Base-by-base conservation (phyloP, 2,329 filamentous ascomycete species). In the Allantophomopsis lycopodina region DNA sequence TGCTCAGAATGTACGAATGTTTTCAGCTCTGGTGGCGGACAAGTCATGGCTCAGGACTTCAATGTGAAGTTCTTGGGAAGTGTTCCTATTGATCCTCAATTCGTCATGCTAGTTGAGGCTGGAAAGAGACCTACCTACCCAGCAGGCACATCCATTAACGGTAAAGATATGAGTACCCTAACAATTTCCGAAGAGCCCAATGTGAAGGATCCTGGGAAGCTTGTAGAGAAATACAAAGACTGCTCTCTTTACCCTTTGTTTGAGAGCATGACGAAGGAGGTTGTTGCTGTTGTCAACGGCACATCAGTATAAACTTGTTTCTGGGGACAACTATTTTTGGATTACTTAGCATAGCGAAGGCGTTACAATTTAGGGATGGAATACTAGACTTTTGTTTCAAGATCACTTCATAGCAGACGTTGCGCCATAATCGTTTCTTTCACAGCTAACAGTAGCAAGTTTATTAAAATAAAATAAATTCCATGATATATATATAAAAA, bases 81-180 rank as follows among this genome's bases (percentile, higher is more conserved):
- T 20, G 78, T 96, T 31, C 91, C 91, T 1, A 87, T 98, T 53
- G 91, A 98, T 62, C 84, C 87, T 15, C 84, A 88, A 52, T 95
- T 96, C 56, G 83, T 91, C 36, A 73, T 81, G 48, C 61, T 98
- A 53, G 76, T 98, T 33, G 89, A 96, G 59, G 85, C 84, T 43
- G 73, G 68, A 12, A 63, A 57, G 42, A 59, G 65, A 46, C 83
- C 83, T 12, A 64, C 64, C 13, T 87, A 88, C 55, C 82, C 82
- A 0, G 63, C 71, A 42, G 82, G 83, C 1, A 86, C 80, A 1
- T 52, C 66, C 21, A 61, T 83, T 20, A 65, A 72, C 43, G 77
- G 77, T 1, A 58, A 65, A 42, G 68, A 76, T 42, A 62, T 78
- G 28, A 39, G 54, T 10, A 44, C 58, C 51, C 51, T 55, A 39